Conservation (phyloP, 148 eudicot species). For the Camellia granthamiana region DNA sequence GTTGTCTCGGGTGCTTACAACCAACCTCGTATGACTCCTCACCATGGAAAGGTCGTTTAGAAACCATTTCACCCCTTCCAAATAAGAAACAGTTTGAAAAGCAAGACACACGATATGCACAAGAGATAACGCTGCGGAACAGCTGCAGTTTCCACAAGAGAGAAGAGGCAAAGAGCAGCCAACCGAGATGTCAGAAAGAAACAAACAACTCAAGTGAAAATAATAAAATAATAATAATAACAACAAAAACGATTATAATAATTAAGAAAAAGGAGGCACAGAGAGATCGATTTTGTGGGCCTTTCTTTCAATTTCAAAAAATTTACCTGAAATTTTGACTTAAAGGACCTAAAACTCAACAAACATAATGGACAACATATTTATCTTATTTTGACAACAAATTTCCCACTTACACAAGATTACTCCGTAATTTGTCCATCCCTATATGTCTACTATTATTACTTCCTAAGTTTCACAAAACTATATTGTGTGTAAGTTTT, state of each 20-base stretch:
- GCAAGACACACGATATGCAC: background rate
- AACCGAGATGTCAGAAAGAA: slow-evolving; percentile 5
- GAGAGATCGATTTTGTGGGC: slow-evolving; percentile 1
- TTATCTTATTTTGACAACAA: background rate
- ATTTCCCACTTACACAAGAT: background rate
- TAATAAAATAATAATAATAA: background rate
- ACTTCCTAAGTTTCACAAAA: too few species aligned
- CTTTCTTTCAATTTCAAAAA: background rate
- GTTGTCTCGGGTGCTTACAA: slow-evolving; percentile 19
- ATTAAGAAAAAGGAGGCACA: background rate
- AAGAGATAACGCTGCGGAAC: background rate
- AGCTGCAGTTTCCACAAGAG: slow-evolving; percentile 4
- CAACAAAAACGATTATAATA: background rate
- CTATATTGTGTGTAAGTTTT: too few species aligned
- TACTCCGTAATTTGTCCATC: background rate
- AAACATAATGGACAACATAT: background rate
- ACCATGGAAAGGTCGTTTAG: slow-evolving; percentile 18
- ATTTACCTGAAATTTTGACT: background rate
- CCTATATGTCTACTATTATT: background rate
- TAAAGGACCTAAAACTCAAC: background rate
- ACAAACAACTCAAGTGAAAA: background rate
- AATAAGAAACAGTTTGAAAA: background rate
- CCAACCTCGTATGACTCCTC: slow-evolving; percentile 14
- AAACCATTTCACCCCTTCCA: slow-evolving; percentile 18
- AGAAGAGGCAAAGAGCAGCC: background rate